A percentile compares a stretch with the other conserved stretches of the same genome.
These are phyloP conservation scores for Cladosporium sp. DNA, from an alignment of 2,329 filamentous ascomycete genomes.

Conservation along the genomic window DNA sequence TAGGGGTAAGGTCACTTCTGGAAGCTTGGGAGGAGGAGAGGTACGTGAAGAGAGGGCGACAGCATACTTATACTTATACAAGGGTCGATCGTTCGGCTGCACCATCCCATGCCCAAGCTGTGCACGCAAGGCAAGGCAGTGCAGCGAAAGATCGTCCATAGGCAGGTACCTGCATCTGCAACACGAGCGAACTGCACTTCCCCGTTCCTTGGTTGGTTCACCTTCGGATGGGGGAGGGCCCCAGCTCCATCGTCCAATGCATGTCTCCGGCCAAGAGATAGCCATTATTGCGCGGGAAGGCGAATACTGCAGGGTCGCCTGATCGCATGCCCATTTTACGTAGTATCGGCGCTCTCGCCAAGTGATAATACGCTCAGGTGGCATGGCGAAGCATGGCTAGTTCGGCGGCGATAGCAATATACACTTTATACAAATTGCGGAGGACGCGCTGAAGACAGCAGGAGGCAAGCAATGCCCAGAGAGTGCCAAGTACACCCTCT, in stretches of 20 bases:
- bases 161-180: constrained; percentile 12
- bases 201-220: neutral
- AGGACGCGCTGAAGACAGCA: constrained; percentile 17
- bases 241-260: neutral
- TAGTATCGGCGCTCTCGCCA: neutral
- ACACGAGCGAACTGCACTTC: neutral
- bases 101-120: neutral
- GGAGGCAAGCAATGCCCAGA: constrained; percentile 15
- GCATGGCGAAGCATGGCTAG: neutral
- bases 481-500: constrained; percentile 8
- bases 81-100: neutral
- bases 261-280: constrained; percentile 15
- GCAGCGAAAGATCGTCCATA: constrained; percentile 1
- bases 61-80: constrained; percentile 12
- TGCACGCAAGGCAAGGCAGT: constrained; percentile 2
- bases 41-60: neutral
- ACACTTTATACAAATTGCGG: constrained; percentile 9
- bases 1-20: neutral
- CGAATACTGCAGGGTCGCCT: constrained; percentile 1
- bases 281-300: constrained; percentile 4
- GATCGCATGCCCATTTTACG: neutral
- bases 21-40: neutral
- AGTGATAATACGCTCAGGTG: constrained; percentile 9
- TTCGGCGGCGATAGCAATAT: neutral
- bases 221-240: neutral